Evolutionary conservation across 2,329 filamentous ascomycete genomes (phyloP).

Genomic region (Fusarium albosuccineum): DNA sequence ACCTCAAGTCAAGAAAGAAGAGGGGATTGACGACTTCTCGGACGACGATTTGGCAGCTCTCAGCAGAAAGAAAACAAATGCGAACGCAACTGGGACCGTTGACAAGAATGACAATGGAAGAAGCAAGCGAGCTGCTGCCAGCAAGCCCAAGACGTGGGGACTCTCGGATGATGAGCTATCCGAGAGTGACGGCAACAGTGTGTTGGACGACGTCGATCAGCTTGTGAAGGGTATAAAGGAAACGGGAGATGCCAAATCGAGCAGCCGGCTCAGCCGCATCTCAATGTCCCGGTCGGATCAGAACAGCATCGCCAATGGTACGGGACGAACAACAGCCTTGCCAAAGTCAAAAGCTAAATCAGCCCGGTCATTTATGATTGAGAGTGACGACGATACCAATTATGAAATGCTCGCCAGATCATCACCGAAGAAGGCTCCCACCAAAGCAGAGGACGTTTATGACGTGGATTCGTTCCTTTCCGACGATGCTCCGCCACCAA

Average conservation of each 20-base stretch:
- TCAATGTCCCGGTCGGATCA: constrained; percentile 77
- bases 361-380: constrained; percentile 67
- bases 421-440: constrained; percentile 69
- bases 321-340: no score
- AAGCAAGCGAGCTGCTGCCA: constrained; percentile 66
- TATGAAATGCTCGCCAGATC: constrained; percentile 77
- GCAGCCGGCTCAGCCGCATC: constrained; percentile 73
- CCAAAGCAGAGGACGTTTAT: constrained; percentile 63
- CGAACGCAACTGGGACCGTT: constrained; percentile 47
- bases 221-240: constrained; percentile 90
- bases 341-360: constrained; percentile 61
- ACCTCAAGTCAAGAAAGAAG: constrained; percentile 58
- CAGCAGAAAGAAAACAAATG: constrained; percentile 52
- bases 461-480: constrained; percentile 69
- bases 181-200: constrained; percentile 74
- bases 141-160: constrained; percentile 57
- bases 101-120: constrained; percentile 50
- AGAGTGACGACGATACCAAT: constrained; percentile 71
- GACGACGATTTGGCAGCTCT: constrained; percentile 69
- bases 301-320: constrained; percentile 61
- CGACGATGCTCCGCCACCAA: constrained; percentile 57
- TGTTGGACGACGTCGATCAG: constrained; percentile 86
- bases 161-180: constrained; percentile 65
- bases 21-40: constrained; percentile 68
- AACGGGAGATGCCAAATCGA: constrained; percentile 52